Base-by-base conservation (phyloP, 2,329 filamentous ascomycete species). In the Penicillium sp. region DNA sequence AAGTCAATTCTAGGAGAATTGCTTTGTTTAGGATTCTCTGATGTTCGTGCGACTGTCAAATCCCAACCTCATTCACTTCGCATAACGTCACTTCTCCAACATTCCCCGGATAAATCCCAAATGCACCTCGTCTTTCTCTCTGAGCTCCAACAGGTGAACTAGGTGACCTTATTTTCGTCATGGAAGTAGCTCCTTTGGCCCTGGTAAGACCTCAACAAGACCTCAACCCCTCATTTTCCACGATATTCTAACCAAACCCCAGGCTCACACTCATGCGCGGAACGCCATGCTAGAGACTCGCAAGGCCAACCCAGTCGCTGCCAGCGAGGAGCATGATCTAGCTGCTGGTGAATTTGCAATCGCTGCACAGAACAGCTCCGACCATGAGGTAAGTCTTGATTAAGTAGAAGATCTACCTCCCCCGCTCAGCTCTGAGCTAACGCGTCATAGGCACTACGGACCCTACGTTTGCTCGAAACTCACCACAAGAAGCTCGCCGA, bases 291-390 rank as follows among this genome's bases (percentile, higher is more conserved):
- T 87, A 25, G 91, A 92, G 54, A 86, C 84, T 34, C 81, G 82
- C 62, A 83, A 83, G 63, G 79, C 82, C 25, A 81, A 94, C 71
- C 90, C 90, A 55, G 88, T 88, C 7, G 87, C 90, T 47, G 93
- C 93, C 60, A 89, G 92, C 69, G 89, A 89, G 69, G 90, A 96
- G 74, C 93, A 97, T 76, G 87, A 92, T 52, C 81, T 90, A 56
- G 94, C 94, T 38, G 93, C 94, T 2, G 88, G 87, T 62, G 91
- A 96, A 72, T 97, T 96, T 73, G 87, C 91, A 59, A 87, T 88
- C 59, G 92, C 92, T 31, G 87, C 90, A n/a, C 84, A 85, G 60
- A 83, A 78, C 47, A 96, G 91, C 8, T 75, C 75, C n/a, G 84
- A 87, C 69, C 72, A 71, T 5, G 83, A 86, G 74, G 83, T 84